Base-by-base conservation (phyloP, 176 grass and related monocot genomes). In the Cenchrus fungigraminus region DNA sequence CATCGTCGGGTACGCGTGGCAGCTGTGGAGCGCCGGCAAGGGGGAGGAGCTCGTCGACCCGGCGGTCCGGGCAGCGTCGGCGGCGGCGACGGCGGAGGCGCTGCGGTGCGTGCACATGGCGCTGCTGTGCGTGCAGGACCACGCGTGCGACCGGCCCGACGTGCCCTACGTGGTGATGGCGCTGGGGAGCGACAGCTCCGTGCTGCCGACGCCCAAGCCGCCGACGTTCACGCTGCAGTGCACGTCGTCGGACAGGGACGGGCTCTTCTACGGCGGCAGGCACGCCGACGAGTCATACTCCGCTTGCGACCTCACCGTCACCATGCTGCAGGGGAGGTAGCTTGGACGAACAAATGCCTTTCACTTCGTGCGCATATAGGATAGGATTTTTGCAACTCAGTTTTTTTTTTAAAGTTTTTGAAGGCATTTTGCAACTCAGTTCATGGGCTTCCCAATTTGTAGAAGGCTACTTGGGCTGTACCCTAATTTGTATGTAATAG, bases 51-150 rank as follows among this genome's bases (percentile, higher is more conserved):
- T 97, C 37, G 54, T 97, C 25, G 95, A 97, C 63, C 95, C 90
- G 6, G 51, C 66, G 29, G 74, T 98, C 72, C 31, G 44, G 44
- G 28, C 37, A 34, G 78, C 95, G 14, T 40, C 37, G 37, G 2
- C 37, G 85, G 59, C 53, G 47, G 79, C 16, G 46, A 40, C 43
- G 6, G 13, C 50, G 3, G 85, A 91, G 70, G 89, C 79, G 66
- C 50, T 86, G 0, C 82, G 85, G 73, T 95, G 92, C 89, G 46
- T 91, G 43, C 89, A 88, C 15, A 62, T 95, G 50, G 95, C 84
- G 47, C 82, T 98, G 51, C 65, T 98, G 62, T 98, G 95, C 81
- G 92, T 98, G 82, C 92, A 98, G 78, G 92, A 98, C 83, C 84
- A 90, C 82, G 89, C 91, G 12, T 83, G 54, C 46, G 95, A 98